Conservation (phyloP, 2,329 filamentous ascomycete species). For the Talaromyces sp. region DNA sequence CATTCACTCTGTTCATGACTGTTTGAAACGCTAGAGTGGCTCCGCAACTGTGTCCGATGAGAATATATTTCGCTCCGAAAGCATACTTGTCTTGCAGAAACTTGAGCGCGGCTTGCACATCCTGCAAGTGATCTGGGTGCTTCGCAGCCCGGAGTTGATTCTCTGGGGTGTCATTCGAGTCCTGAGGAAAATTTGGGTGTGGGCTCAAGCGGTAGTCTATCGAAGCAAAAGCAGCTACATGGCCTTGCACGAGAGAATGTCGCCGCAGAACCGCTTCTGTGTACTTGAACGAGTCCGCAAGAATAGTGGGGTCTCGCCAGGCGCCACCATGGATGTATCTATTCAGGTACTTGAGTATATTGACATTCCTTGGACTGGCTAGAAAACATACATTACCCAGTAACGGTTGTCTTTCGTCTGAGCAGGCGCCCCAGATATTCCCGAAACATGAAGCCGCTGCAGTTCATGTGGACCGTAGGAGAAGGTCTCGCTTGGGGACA, state of each 20-base stretch:
- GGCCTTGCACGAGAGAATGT: conserved; percentile 14
- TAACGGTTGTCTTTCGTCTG: conserved; percentile 17
- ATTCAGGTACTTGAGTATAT: neutral
- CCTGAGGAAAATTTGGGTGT: conserved; percentile 37
- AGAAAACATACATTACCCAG: conserved; percentile 36
- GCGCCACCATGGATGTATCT: conserved; percentile 48
- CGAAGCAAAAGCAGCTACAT: conserved; percentile 40
- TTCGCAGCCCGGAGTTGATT: conserved; percentile 31
- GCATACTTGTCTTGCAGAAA: conserved; percentile 38
- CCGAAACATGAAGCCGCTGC: conserved; percentile 30
- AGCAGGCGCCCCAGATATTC: conserved; percentile 14
- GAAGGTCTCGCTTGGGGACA: conserved; percentile 7
- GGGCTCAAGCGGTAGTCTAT: conserved; percentile 45
- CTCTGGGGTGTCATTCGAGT: conserved; percentile 21
- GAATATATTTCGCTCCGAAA: conserved; percentile 37
- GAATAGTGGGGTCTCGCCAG: conserved; percentile 44
- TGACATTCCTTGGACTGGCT: neutral
- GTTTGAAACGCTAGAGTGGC: conserved; percentile 43
- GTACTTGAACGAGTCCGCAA: conserved; percentile 30
- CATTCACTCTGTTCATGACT: conserved; percentile 30
- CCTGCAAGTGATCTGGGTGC: conserved; percentile 44
- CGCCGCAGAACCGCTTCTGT: conserved; percentile 30
- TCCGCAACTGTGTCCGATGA: conserved; percentile 45
- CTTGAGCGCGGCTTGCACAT: conserved; percentile 35
- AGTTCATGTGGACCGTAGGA: conserved; percentile 25